Evolutionary conservation across 306 rosid genomes (phyloP).

Genomic region (Citrullus amarus): DNA sequence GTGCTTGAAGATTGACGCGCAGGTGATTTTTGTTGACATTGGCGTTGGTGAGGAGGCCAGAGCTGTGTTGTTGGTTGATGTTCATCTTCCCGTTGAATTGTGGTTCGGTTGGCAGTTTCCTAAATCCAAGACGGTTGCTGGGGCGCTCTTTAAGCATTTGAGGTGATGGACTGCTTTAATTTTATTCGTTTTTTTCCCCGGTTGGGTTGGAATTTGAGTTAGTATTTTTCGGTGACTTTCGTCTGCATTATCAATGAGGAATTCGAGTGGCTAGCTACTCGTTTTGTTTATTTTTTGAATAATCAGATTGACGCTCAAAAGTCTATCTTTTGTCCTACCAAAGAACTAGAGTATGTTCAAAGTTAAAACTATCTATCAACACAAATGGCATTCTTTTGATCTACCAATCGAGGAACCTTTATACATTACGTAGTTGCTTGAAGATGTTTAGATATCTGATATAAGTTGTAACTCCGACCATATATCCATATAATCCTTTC

Average conservation of each 20-base stretch:
- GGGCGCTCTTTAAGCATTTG: constrained; percentile 59
- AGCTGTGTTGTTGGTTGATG: constrained; percentile 64
- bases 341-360: neutral
- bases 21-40: constrained; percentile 26
- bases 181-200: neutral
- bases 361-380: neutral
- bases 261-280: neutral
- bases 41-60: constrained; percentile 24
- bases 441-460: neutral
- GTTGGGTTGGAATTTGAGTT: neutral
- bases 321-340: neutral
- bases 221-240: neutral
- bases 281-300: neutral
- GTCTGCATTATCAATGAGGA: neutral
- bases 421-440: neutral
- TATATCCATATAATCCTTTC: neutral
- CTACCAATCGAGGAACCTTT: neutral
- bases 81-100: constrained; percentile 37
- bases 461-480: neutral
- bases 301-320: neutral
- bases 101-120: constrained; percentile 93
- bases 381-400: neutral
- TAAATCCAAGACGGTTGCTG: constrained; percentile 37
- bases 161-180: constrained; percentile 30
- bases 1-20: constrained; percentile 42